Evolutionary conservation across 75 land plant genomes (phyloP).

Genomic region (Selaginella tamariscina): DNA sequence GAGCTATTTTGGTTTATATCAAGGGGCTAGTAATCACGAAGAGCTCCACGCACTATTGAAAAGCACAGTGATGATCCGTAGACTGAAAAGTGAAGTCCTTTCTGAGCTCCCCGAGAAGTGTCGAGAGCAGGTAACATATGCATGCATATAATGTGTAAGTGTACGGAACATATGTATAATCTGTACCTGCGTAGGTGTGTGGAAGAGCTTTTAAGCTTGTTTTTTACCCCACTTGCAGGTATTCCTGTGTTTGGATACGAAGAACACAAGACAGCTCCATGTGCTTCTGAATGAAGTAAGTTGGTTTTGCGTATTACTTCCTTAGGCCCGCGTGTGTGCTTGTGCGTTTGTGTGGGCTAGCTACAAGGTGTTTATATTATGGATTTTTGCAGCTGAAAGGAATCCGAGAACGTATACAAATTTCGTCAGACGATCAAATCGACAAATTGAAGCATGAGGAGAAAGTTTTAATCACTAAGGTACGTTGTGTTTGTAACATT

Average conservation of each 20-base stretch:
- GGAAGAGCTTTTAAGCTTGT: not conserved
- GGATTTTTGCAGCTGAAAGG: not conserved
- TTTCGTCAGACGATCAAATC: slow-evolving; percentile 26
- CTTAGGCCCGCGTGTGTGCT: too few relatives aligned
- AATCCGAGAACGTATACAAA: not conserved
- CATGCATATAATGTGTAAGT: not conserved
- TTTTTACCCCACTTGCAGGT: slow-evolving; percentile 33
- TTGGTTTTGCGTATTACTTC: not conserved
- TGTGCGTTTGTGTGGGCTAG: too few relatives aligned
- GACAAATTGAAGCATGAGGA: slow-evolving; percentile 38
- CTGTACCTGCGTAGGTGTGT: not conserved
- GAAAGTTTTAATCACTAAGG: slow-evolving; percentile 76
- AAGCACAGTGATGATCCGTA: slow-evolving; percentile 85
- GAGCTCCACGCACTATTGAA: slow-evolving; percentile 91
- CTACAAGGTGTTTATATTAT: too few relatives aligned
- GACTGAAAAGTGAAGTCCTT: slow-evolving; percentile 89
- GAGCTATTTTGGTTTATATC: slow-evolving; percentile 83
- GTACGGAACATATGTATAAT: not conserved
- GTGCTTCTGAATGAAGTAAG: slow-evolving; percentile 70
- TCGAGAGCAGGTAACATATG: slow-evolving; percentile 60
- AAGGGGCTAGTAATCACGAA: slow-evolving; percentile 86
- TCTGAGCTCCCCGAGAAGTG: slow-evolving; percentile 79
- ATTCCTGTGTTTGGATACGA: slow-evolving; percentile 61
- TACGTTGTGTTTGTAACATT: not conserved
- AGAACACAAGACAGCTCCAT: slow-evolving; percentile 57